Evolutionary conservation across 257 asterid species (phyloP), one percentile per base, ranked within the genome.

Genomic region (Primulina huaijiensis): DNA sequence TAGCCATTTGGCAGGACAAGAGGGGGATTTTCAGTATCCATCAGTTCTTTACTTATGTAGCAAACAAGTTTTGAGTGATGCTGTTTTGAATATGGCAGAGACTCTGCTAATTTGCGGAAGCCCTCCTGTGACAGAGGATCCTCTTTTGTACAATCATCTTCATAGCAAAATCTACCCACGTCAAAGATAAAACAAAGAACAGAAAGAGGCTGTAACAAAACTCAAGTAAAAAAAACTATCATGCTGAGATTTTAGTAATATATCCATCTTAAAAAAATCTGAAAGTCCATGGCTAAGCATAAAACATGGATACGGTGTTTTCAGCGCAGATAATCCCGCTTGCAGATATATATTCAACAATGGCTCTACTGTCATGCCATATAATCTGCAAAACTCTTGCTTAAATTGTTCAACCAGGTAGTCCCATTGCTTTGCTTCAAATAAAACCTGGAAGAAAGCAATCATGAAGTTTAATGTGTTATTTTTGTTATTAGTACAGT

Each of bases 11-110:
- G 99, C 79, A 95, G 78, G 72, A 92, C 99, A 6, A 95, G 91
- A 31, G 99, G 99, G 0, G 98, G 99, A 55, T 95, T 95, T 86
- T 95, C 98, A 17, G 96, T 85, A 76, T 95, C 98, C 99, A 95
- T 92, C 34, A 89, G 81, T 72, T 87, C 97, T 82, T 92, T 95
- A 64, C 88, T 92, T 43, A 95, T 89, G 81, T 85, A 86, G 75
- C 98, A 92, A 64, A 95, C 96, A 37, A 95, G 96, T 79, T 95
- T 95, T 0, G 99, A 95, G 83, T 92, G 96, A 82, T 88, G 96
- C 87, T 95, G 99, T 87, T 95, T 95, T 29, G 99, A 95, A 72
- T 77, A 95, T 67, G 99, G 99, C 60, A 95, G 90, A 12, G 94
- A 92, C 59, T 62, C 67, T 30, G 99, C 97, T 82, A 95, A 79